Base-by-base conservation (phyloP, 768 basidiomycete genomes). In the Boletus sp. region DNA sequence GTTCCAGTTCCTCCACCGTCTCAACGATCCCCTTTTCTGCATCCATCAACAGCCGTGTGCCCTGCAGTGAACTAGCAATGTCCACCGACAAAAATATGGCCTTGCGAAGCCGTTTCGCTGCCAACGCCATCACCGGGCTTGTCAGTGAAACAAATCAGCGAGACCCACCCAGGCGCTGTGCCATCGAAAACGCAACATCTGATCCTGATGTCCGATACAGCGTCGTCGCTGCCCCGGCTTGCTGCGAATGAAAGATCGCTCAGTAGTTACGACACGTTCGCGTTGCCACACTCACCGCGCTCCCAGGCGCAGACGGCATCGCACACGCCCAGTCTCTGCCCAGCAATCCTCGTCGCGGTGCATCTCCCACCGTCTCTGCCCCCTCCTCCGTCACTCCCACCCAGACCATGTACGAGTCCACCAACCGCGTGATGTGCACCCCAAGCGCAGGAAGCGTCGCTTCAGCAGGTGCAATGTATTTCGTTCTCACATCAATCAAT, bases 331-430 rank as follows among this genome's bases (percentile, higher is more conserved):
- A 93, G 62, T 93, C 90, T 54, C 74, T 78, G 63, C 81, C 81
- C 50, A 93, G 72, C 41, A 68, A 75, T 25, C 90, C 90, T 35
- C 73, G 72, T 39, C 70, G 67, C 0, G 79, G 72, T n/a, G 82
- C 82, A 50, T 74, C 75, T 48, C 73, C 72, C 34, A 76, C 77
- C 55, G 76, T 74, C 49, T 77, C 79, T 27, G 72, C 70, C 40
- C 67, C 45, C 38, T 72, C 74, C 27, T 81, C 79, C 19, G 82
- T 83, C n/a, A 70, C 74, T 1, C 90, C 89, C 32, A 86, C 74
- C 90, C 90, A 93, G 48, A 93, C 63, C 88, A 93, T 90, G 71
- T 86, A 90, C 52, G 87, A 85, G 61, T 83, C 83, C 45, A 82
- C 81, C 51, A 93, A 70, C 56, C 72, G 72, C 42, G 84, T 90